These are phyloP conservation scores for Cryptococcus wingfieldii DNA, from an alignment of 1,284 basidiomycete species.

Conservation along the genomic window DNA sequence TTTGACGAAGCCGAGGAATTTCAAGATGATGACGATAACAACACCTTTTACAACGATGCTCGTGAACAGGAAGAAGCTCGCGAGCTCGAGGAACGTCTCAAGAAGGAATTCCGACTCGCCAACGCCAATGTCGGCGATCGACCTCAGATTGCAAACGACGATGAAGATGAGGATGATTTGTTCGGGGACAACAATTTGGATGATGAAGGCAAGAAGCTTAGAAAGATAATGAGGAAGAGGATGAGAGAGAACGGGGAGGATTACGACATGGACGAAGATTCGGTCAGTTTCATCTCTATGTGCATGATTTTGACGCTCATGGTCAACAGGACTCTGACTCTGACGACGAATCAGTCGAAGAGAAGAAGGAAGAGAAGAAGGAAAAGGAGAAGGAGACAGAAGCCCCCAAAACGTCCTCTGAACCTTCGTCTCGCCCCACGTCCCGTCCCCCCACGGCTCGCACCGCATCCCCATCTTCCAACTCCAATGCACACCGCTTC, in stretches of 20 bases:
- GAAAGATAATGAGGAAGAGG: slow-evolving; percentile 37
- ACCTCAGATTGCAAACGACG: slow-evolving; percentile 36
- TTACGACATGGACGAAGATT: slow-evolving; percentile 24
- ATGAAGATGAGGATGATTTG: slow-evolving; percentile 35
- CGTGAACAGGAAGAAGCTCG: slow-evolving; percentile 43
- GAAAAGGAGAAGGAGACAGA: slow-evolving; percentile 10
- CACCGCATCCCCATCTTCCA: slow-evolving; percentile 21
- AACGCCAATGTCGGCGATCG: slow-evolving; percentile 36
- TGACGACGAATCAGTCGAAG: slow-evolving; percentile 15
- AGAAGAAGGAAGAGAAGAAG: slow-evolving; percentile 17
- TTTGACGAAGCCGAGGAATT: slow-evolving; percentile 45
- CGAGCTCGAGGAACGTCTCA: slow-evolving; percentile 37
- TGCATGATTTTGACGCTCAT: neutral
- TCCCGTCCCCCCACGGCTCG: slow-evolving; percentile 25
- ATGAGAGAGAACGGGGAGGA: slow-evolving; percentile 20
- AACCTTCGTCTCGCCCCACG: slow-evolving; percentile 23
- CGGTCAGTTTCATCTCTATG: slow-evolving; percentile 4
- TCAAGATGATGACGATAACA: slow-evolving; percentile 45
- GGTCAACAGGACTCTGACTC: slow-evolving; percentile 16
- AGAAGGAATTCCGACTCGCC: slow-evolving; percentile 30
- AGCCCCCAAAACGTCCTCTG: slow-evolving; percentile 2
- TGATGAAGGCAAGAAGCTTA: slow-evolving; percentile 34
- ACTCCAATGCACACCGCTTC: slow-evolving; percentile 4
- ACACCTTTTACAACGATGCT: slow-evolving; percentile 41
- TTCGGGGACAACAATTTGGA: slow-evolving; percentile 30